Evolutionary conservation across 495 filamentous ascomycete genomes (phyloP).

Genomic region (Xylaria venustula): DNA sequence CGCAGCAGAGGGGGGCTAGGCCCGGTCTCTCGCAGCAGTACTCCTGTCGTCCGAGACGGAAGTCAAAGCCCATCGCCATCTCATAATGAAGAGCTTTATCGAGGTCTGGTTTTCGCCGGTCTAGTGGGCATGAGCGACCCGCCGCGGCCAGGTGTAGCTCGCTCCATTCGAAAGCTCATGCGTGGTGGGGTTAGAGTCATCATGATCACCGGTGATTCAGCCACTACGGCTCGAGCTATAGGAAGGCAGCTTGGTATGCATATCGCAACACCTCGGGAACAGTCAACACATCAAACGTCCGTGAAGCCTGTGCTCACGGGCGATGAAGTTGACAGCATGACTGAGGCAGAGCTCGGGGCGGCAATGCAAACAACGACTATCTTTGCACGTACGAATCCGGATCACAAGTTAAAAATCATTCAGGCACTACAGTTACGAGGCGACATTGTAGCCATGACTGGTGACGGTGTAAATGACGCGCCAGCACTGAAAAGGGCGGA

Average conservation of each 20-base stretch:
- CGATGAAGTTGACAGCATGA: slow-evolving; percentile 90
- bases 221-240: slow-evolving; percentile 91
- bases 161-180: slow-evolving; percentile 87
- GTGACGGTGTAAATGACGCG: slow-evolving; percentile 96
- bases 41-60: slow-evolving; percentile 29
- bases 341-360: slow-evolving; percentile 73
- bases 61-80: slow-evolving; percentile 40
- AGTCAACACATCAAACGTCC: slow-evolving; percentile 41
- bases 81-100: slow-evolving; percentile 71
- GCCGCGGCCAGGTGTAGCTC: slow-evolving; percentile 82
- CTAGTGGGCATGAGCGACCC: slow-evolving; percentile 97
- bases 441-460: slow-evolving; percentile 98
- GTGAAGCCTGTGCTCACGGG: slow-evolving; percentile 78
- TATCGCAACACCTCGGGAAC: slow-evolving; percentile 46
- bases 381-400: slow-evolving; percentile 92
- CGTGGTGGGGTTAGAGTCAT: slow-evolving; percentile 91
- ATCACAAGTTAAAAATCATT: slow-evolving; percentile 98
- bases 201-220: slow-evolving; percentile 97
- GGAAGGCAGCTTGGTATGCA: slow-evolving; percentile 92
- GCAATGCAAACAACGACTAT: slow-evolving; percentile 86
- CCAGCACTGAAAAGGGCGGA: slow-evolving; percentile 96
- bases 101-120: slow-evolving; percentile 82
- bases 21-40: slow-evolving; percentile 26
- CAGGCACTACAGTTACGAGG: slow-evolving; percentile 86
- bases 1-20: slow-evolving; percentile 30